Evolutionary conservation across 129 eudicot genomes (phyloP), one percentile per base, ranked within the genome.

Genomic region (Oenanthe sinensis): DNA sequence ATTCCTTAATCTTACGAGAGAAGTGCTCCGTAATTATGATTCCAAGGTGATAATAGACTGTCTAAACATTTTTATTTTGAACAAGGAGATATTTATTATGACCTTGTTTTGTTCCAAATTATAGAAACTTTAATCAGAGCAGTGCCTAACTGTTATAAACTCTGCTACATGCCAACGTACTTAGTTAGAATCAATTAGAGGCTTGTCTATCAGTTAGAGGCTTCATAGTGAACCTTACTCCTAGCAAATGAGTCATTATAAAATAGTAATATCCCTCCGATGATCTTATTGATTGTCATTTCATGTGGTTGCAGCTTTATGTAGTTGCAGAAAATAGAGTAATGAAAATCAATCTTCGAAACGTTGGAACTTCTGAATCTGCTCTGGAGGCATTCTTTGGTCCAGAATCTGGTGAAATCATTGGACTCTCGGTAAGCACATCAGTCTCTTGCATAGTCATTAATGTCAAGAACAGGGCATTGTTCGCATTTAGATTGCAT

Each of bases 251-350:
- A 65, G 28, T 65, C 20, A 0, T 28, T 12, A 65, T 20, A 55
- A 8, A 55, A 55, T 19, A 55, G 28, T 55, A 55, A 55, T 48
- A 14, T 0, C 0, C 24, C 37, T 62, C 22, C 30, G 42, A 30
- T 67, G 22, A 26, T 67, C 55, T 74, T 40, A 58, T 4, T 82
- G 47, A 55, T 77, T 14, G 67, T 10, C 17, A 24, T 43, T 58
- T 46, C 79, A 50, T 75, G 76, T 82, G 20, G 78, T 80, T 78
- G 87, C 87, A 93, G 98, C 80, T 93, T 54, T 93, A 89, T 82
- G 70, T 96, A 81, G 91, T 92, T 78, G 97, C 97, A 43, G 99
- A 85, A 70, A 89, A 90, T 68, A 77, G 86, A 80, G 89, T 96
- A 67, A 87, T 96, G 44, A 87, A 78, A 84, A 82, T 96, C 28